Evolutionary conservation across 2,329 filamentous ascomycete species (phyloP).

Genomic region (Cyphellophora attinorum): DNA sequence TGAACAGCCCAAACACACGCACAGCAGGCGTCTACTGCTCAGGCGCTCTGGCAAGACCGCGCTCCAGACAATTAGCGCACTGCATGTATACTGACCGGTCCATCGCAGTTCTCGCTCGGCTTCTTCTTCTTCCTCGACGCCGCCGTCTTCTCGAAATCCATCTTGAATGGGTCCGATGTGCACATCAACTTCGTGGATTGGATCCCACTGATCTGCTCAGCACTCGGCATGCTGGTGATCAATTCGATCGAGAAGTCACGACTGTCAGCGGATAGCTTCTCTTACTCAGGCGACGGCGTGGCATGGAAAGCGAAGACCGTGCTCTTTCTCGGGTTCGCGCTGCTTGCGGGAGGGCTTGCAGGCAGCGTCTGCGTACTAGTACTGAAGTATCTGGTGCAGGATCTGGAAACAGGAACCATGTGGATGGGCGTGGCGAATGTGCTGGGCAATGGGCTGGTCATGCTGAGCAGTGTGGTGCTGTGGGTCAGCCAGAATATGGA

Average conservation of each 20-base stretch:
- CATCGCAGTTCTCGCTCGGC: conserved; percentile 54
- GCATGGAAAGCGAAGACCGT: conserved; percentile 63
- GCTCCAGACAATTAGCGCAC: background rate
- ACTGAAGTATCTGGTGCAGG: conserved; percentile 55
- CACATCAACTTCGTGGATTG: conserved; percentile 64
- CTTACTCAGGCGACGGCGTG: conserved; percentile 55
- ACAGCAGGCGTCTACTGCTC: conserved; percentile 58
- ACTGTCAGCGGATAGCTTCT: conserved; percentile 54
- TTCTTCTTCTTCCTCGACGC: conserved; percentile 63
- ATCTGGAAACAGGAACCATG: conserved; percentile 51
- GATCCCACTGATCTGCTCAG: conserved; percentile 61
- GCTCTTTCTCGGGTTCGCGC: conserved; percentile 59
- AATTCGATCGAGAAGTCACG: conserved; percentile 62
- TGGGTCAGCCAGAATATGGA: conserved; percentile 67
- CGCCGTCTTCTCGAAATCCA: conserved; percentile 52
- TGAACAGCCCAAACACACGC: conserved; percentile 55
- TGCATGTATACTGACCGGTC: too few species aligned
- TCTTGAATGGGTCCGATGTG: conserved; percentile 50
- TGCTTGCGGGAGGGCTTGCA: conserved; percentile 58
- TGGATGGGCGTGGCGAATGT: conserved; percentile 62
- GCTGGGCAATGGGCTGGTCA: conserved; percentile 54
- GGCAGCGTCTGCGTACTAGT: conserved; percentile 59
- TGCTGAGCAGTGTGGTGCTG: conserved; percentile 57
- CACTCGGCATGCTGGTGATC: conserved; percentile 62
- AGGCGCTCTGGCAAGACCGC: conserved; percentile 50